Conservation (phyloP, 1,284 basidiomycete species). For the Hemileia vastatrix region DNA sequence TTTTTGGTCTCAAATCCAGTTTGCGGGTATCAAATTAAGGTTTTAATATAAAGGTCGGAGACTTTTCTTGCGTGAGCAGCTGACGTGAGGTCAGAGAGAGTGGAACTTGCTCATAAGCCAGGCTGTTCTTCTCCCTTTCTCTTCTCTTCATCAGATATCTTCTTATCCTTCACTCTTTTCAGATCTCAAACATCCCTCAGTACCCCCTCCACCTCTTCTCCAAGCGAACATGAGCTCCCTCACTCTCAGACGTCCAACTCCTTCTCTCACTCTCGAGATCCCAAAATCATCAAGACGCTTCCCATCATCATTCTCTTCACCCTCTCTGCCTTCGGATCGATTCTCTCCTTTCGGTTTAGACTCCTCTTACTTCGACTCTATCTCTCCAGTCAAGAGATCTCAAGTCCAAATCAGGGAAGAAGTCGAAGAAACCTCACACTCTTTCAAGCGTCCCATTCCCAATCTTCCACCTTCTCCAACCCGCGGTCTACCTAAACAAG, state of each 20-base stretch:
- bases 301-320: neutral
- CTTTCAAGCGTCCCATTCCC: too few relatives aligned
- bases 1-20: too few relatives aligned
- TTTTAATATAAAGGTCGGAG: too few relatives aligned
- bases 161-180: too few relatives aligned
- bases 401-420: neutral
- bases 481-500: too few relatives aligned
- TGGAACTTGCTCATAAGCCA: too few relatives aligned
- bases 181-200: neutral
- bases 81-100: too few relatives aligned
- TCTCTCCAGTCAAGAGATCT: neutral
- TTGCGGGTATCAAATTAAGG: too few relatives aligned
- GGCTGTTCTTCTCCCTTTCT: too few relatives aligned
- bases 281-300: neutral
- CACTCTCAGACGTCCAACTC: neutral
- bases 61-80: too few relatives aligned
- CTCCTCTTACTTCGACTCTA: neutral
- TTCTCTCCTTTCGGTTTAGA: neutral
- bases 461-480: too few relatives aligned
- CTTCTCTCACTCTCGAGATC: neutral
- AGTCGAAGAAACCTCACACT: neutral
- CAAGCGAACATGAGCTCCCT: neutral
- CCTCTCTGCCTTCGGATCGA: neutral
- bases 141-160: too few relatives aligned
- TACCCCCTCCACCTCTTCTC: neutral